Conservation (phyloP, 176 grass and related monocot species). For the Carex cristatella region DNA sequence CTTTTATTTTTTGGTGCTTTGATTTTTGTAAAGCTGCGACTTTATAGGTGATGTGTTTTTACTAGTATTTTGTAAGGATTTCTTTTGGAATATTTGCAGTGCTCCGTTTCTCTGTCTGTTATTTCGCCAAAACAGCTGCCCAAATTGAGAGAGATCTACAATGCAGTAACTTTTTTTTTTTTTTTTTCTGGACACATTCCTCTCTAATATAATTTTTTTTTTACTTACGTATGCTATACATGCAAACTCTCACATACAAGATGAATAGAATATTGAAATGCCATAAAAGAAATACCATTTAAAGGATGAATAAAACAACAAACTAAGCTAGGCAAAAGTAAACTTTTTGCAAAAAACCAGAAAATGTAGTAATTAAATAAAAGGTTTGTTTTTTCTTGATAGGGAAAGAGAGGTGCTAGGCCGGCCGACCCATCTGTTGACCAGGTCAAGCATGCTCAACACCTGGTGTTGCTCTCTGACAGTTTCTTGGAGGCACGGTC, state of each 20-base stretch:
- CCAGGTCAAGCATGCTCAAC: slow-evolving; percentile 58
- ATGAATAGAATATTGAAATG: slow-evolving; percentile 1
- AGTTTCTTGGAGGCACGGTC: slow-evolving; percentile 73
- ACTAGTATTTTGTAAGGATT: neutral
- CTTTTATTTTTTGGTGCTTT: slow-evolving; percentile 26
- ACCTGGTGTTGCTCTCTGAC: slow-evolving; percentile 83
- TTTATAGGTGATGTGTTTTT: neutral
- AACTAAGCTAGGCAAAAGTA: slow-evolving; percentile 5
- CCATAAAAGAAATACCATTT: neutral
- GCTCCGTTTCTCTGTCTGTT: slow-evolving; percentile 66
- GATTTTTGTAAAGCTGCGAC: neutral
- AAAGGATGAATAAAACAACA: neutral
- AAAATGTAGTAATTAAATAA: neutral
- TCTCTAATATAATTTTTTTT: neutral
- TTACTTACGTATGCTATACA: neutral
- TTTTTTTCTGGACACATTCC: neutral
- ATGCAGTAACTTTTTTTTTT: slow-evolving; percentile 45
- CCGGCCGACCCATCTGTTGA: slow-evolving; percentile 60
- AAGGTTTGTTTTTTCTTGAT: slow-evolving; percentile 16
- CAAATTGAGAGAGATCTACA: slow-evolving; percentile 84
- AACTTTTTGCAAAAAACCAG: slow-evolving; percentile 3
- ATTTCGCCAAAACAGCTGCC: slow-evolving; percentile 90
- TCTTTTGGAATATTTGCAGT: slow-evolving; percentile 52
- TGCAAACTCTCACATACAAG: neutral
- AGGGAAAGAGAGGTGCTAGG: slow-evolving; percentile 81